Evolutionary conservation across 2,329 filamentous ascomycete species (phyloP).

Genomic region (Aspergillus carbonarius): DNA sequence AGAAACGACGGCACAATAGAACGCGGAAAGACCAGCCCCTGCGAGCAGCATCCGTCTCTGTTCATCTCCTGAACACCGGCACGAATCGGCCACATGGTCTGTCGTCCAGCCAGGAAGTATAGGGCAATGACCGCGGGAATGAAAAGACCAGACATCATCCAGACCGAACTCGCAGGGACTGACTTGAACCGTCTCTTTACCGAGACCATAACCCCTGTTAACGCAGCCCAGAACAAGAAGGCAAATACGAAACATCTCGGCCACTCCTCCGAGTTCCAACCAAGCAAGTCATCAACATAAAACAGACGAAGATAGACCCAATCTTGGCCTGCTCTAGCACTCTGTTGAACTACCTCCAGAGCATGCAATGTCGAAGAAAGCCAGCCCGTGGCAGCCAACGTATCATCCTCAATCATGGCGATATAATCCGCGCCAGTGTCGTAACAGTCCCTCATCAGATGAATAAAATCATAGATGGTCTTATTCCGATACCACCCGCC

Average conservation of each 20-base stretch:
- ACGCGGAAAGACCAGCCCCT: constrained; percentile 43
- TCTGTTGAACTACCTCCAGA: constrained; percentile 31
- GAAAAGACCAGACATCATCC: constrained; percentile 26
- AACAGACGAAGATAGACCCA: constrained; percentile 47
- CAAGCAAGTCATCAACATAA: constrained; percentile 45
- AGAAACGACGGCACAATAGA: constrained; percentile 16
- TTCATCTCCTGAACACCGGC: constrained; percentile 42
- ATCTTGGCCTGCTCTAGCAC: constrained; percentile 2
- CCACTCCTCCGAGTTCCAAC: constrained; percentile 47
- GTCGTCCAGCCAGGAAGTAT: constrained; percentile 43
- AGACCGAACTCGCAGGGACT: constrained; percentile 22
- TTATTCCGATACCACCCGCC: constrained; percentile 34
- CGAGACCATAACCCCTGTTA: constrained; percentile 7
- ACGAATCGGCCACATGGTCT: constrained; percentile 37
- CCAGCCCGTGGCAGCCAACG: constrained; percentile 48
- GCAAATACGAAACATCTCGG: constrained; percentile 34
- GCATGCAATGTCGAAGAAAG: constrained; percentile 40
- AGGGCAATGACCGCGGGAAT: constrained; percentile 31
- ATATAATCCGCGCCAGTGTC: constrained; percentile 41
- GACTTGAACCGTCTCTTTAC: constrained; percentile 8
- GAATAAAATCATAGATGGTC: constrained; percentile 45
- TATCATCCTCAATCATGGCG: constrained; percentile 48
- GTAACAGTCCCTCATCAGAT: constrained; percentile 41
- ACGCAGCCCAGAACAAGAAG: constrained; percentile 15
- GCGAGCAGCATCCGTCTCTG: constrained; percentile 44